Evolutionary conservation across 2,329 filamentous ascomycete species (phyloP).

Genomic region (Arthroderma sp.): DNA sequence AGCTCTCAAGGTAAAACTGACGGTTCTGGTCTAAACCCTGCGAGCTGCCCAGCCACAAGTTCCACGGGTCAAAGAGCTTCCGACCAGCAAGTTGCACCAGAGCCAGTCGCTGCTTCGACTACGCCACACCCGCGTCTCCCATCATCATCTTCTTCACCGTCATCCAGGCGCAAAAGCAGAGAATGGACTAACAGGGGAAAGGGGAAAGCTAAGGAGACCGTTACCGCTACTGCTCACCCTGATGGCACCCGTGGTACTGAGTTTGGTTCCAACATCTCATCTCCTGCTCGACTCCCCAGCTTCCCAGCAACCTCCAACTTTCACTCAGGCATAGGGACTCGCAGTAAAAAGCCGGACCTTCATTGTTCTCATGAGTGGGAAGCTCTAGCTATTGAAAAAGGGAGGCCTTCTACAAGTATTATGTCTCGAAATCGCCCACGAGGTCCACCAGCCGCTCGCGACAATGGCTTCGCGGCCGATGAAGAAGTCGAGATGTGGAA

Average conservation of each 20-base stretch:
- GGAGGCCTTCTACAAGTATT: conserved; percentile 1
- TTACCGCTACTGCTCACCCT: neutral
- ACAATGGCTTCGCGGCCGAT: conserved; percentile 31
- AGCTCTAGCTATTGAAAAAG: conserved; percentile 12
- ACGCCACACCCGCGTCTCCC: neutral
- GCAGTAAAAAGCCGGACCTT: neutral
- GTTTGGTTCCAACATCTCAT: neutral
- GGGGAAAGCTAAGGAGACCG: neutral
- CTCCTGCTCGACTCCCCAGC: neutral
- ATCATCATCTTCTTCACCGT: neutral
- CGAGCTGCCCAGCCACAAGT: neutral
- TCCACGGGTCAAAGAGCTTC: neutral
- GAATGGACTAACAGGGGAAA: neutral
- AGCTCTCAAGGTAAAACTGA: neutral
- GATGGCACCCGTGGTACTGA: conserved; percentile 3
- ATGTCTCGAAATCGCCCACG: conserved; percentile 33
- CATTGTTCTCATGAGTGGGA: conserved; percentile 14
- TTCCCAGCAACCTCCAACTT: neutral
- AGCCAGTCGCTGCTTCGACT: neutral
- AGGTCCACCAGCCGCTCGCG: conserved; percentile 24
- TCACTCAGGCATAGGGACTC: conserved; percentile 1
- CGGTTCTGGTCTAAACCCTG: neutral
- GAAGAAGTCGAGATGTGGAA: conserved; percentile 35
- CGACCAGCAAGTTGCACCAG: neutral
- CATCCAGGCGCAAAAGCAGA: neutral